These are phyloP conservation scores for Sextonia rubra DNA, from an alignment of 164 flowering plant genomes.

Conservation along the genomic window DNA sequence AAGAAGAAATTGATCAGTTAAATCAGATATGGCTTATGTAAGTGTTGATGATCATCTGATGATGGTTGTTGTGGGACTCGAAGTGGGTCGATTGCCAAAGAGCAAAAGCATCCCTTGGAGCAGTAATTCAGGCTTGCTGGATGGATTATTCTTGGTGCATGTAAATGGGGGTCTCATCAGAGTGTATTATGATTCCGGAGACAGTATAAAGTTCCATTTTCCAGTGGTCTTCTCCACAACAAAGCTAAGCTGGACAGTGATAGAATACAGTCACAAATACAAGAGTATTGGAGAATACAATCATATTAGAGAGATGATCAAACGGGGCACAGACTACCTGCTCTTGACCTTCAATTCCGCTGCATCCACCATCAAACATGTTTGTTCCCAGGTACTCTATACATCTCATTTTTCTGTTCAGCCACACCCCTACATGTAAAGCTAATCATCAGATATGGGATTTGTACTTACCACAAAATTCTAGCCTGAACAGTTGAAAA, in stretches of 20 bases:
- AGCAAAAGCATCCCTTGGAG: slow-evolving; percentile 54
- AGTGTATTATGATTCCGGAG: slow-evolving; percentile 88
- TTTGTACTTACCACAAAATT: too few species aligned
- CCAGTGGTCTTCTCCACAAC: slow-evolving; percentile 84
- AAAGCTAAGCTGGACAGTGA: slow-evolving; percentile 83
- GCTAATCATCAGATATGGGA: too few species aligned
- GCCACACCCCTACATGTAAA: too few species aligned
- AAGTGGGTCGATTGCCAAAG: slow-evolving; percentile 73
- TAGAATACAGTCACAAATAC: slow-evolving; percentile 73
- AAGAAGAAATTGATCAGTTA: too few species aligned
- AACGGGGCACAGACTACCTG: slow-evolving; percentile 90
- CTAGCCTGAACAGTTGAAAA: too few species aligned
- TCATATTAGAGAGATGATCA: slow-evolving; percentile 65
- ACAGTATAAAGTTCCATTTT: slow-evolving; percentile 65
- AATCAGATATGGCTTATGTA: neutral
- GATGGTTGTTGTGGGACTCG: neutral
- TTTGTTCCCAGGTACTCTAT: slow-evolving; percentile 48
- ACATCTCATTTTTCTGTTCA: neutral
- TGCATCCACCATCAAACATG: slow-evolving; percentile 47
- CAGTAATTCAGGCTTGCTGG: slow-evolving; percentile 63
- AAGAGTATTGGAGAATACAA: slow-evolving; percentile 48
- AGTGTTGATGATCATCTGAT: neutral
- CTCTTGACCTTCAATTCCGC: slow-evolving; percentile 72
- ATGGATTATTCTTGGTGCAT: slow-evolving; percentile 43
- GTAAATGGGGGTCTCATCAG: slow-evolving; percentile 63